phyloP scores from a whole-genome alignment of 306 rosid genomes.

The Lupinus albus region DNA sequence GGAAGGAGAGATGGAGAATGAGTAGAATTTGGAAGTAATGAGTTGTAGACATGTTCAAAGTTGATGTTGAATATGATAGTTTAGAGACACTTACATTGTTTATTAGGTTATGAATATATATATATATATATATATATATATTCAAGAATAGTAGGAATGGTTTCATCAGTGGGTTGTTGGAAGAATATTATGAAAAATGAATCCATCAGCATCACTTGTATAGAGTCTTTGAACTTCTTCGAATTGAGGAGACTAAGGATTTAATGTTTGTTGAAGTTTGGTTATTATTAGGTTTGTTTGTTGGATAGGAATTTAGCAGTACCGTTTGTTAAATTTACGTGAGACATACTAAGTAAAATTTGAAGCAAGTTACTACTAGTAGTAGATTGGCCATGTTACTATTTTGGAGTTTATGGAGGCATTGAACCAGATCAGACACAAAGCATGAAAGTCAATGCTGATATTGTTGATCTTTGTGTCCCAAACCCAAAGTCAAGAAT shows the following conservation, averaged over 20 bases:
- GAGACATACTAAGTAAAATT: no score
- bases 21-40: slow-evolving; percentile 28
- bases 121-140: no score
- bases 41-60: slow-evolving; percentile 48
- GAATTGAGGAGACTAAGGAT: slow-evolving; percentile 6
- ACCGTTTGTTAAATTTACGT: no score
- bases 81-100: no score
- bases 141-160: no score
- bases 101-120: neutral
- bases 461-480: neutral
- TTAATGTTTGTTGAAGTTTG: slow-evolving; percentile 40
- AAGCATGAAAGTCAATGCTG: neutral
- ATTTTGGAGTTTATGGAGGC: neutral
- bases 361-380: no score
- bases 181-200: slow-evolving; percentile 2
- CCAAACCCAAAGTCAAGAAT: slow-evolving; percentile 26
- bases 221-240: slow-evolving; percentile 1
- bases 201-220: neutral
- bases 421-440: neutral
- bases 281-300: slow-evolving; percentile 21
- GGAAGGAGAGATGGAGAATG: slow-evolving; percentile 33
- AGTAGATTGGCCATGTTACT: no score
- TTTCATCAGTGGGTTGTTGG: slow-evolving; percentile 15
- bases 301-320: no score
- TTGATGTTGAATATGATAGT: neutral